phyloP scores from a whole-genome alignment of 352 stramenopile species.

The Pythium inflatum region DNA sequence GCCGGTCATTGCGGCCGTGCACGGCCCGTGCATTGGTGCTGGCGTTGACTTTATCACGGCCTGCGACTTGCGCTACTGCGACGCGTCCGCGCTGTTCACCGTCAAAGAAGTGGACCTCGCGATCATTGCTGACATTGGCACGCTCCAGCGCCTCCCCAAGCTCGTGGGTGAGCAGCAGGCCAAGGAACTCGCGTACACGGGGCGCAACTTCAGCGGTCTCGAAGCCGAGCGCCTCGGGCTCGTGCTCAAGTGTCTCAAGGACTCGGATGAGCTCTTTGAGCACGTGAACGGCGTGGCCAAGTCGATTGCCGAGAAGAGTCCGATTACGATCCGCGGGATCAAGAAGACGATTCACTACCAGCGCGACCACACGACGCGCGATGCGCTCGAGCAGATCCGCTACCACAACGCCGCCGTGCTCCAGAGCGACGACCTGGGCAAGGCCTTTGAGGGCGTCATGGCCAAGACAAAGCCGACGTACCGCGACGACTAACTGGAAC shows the following conservation, averaged over 20 bases:
- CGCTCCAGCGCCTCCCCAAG: conserved; percentile 84
- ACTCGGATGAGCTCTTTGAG: conserved; percentile 58
- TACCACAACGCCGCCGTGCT: conserved; percentile 87
- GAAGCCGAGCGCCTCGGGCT: conserved; percentile 81
- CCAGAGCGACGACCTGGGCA: conserved; percentile 82
- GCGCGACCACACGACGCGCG: conserved; percentile 80
- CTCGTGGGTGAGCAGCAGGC: conserved; percentile 83
- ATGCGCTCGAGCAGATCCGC: conserved; percentile 78
- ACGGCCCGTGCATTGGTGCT: conserved; percentile 83
- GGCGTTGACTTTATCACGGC: conserved; percentile 89
- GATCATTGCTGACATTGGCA: conserved; percentile 89
- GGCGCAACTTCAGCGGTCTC: conserved; percentile 73
- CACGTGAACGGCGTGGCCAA: conserved; percentile 61
- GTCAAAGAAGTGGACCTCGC: conserved; percentile 90
- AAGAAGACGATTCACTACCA: conserved; percentile 90
- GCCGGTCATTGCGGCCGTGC: conserved; percentile 82
- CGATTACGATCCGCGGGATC: conserved; percentile 84
- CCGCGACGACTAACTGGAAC: conserved; percentile 53
- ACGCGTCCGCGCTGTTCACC: conserved; percentile 80
- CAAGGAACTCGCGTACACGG: conserved; percentile 87
- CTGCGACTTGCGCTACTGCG: conserved; percentile 85
- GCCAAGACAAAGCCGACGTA: conserved; percentile 67
- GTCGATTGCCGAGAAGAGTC: conserved; percentile 82
- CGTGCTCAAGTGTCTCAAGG: conserved; percentile 71
- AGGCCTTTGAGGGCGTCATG: conserved; percentile 75